phyloP scores from a whole-genome alignment of 345 rosid species.

The Melaleuca quinquenervia region DNA sequence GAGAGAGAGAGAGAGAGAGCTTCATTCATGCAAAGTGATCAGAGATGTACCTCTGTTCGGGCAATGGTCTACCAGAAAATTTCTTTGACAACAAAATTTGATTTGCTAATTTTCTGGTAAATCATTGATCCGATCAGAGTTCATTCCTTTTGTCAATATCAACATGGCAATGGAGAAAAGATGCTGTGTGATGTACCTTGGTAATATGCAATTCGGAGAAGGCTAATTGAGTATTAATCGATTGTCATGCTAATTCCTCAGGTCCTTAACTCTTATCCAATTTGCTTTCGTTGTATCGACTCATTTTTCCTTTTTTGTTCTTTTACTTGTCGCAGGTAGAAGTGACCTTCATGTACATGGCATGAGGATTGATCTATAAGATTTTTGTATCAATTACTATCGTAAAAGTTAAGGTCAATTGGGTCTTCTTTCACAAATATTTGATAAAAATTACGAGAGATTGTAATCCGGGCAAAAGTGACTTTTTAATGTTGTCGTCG shows the following conservation, averaged over 20 bases:
- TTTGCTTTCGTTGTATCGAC: not conserved
- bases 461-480: not conserved
- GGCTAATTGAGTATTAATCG: not conserved
- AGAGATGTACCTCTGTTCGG: not conserved
- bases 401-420: not conserved
- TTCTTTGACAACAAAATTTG: not conserved
- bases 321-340: not conserved
- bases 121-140: not conserved
- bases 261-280: not conserved
- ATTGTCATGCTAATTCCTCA: not conserved
- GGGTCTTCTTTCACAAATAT: not conserved
- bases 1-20: not conserved
- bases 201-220: not conserved
- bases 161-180: not conserved
- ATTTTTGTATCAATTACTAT: not conserved
- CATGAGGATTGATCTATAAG: not conserved
- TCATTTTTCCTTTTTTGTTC: not conserved
- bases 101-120: not conserved
- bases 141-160: not conserved
- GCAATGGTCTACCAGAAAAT: not conserved
- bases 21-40: not conserved
- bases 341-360: not conserved
- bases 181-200: not conserved
- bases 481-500: not conserved
- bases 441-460: not conserved